Base-by-base conservation (phyloP, 2,329 filamentous ascomycete genomes). In the Sporothrix luriei region DNA sequence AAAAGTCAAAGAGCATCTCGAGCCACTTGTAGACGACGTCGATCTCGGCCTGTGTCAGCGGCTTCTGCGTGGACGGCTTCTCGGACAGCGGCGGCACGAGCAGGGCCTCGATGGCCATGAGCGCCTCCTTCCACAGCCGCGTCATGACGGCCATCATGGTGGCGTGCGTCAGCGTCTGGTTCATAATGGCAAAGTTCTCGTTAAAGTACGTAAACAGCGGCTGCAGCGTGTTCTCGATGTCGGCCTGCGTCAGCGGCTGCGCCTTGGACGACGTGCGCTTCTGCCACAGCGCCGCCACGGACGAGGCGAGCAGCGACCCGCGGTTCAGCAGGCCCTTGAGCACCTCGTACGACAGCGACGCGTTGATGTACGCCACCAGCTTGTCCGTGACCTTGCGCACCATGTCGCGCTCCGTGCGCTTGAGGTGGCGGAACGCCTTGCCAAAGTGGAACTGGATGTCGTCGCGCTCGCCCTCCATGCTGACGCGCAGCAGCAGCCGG, bases 71-170 rank as follows among this genome's bases (percentile, higher is more conserved):
- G 1, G 93, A 97, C 4, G 91, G 92, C 78, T 99, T 99, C 78
- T 99, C 95, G 7, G 94, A 97, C 11, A 99, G 83, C 9, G 95
- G 95, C 21, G 95, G 95, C 3, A 99, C 94, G 51, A 99, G 85
- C 21, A 99, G 84, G 49, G 87, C 87, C 80, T 99, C 95, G 73
- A 98, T 91, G 0, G 94, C 96, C 75, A 94, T 89, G 19, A 99
- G 84, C 0, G 97, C 94, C 79, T 99, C 95, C 80, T 99, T 99
- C 95, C 95, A 99, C 6, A 99, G 82, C 57, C 95, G 89, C 26
- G 93, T 96, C 95, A 99, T 99, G 75, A 99, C 95, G 78, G 95
- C 94, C 75, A 94, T 89, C 94, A 99, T 97, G n/a, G 95, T 96
- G 70, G 93, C 90, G 70, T 93, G 91, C 0, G 95, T 98, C 69